A percentile compares a stretch with the other conserved stretches of the same genome.
Conservation (phyloP, 208 protist genomes). For the Wallacemonas collosoma region DNA sequence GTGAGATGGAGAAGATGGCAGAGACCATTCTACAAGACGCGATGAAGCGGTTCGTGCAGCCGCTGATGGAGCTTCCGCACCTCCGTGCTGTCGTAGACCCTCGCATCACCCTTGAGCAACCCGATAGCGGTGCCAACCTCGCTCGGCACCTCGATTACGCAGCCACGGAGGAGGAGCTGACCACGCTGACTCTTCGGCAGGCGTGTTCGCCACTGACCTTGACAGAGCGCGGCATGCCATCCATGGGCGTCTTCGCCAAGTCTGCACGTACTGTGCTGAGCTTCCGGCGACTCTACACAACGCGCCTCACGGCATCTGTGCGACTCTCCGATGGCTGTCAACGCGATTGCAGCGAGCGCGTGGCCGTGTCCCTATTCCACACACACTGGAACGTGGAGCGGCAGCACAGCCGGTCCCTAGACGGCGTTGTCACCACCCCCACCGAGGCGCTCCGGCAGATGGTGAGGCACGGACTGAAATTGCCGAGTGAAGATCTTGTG, state of each 20-base stretch:
- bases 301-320: neutral
- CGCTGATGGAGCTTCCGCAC: constrained; percentile 8
- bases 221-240: constrained; percentile 9
- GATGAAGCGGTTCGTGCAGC: constrained; percentile 13
- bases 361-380: constrained; percentile 16
- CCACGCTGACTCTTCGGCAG: neutral
- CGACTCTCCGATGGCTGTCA: neutral
- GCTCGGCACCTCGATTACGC: constrained; percentile 1
- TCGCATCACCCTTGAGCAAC: neutral
- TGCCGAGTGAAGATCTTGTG: constrained; percentile 29
- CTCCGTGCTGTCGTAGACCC: neutral
- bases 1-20: constrained; percentile 14
- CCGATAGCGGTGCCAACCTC: neutral
- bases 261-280: constrained; percentile 8
- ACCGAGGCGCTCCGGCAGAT: constrained; percentile 21
- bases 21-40: constrained; percentile 21
- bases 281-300: constrained; percentile 16
- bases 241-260: constrained; percentile 13
- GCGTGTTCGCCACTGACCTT: constrained; percentile 9
- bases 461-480: constrained; percentile 23
- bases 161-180: constrained; percentile 8
- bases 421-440: neutral
- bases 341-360: neutral
- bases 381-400: constrained; percentile 17
- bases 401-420: neutral